Base-by-base conservation (phyloP, 2,329 filamentous ascomycete species). In the Colletotrichum sublineola region DNA sequence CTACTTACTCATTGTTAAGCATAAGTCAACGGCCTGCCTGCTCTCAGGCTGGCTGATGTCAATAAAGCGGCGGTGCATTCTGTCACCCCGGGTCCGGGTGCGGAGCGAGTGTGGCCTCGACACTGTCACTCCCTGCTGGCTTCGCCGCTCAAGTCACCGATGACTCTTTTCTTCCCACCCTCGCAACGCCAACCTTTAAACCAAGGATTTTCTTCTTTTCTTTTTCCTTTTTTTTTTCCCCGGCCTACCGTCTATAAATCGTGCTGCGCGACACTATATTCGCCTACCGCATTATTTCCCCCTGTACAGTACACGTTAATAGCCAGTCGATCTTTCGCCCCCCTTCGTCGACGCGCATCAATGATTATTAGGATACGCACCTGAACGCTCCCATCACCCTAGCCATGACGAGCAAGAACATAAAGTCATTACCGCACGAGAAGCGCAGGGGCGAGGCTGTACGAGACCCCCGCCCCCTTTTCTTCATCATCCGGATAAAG, bases 391-490 rank as follows among this genome's bases (percentile, higher is more conserved):
- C 18, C 56, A 56, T 36, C 71, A 67, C 38, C 53, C 77, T 76
- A 83, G 24, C 66, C 73, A 92, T 91, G 89, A 83, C 88, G 55
- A 83, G 79, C 68, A 89, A 86, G 83, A 77, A 83, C 76, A 80
- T 82, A 71, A 93, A 92, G 81, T 88, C 91, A 79, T 89, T 91
- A 71, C 88, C 90, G 52, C 91, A 94, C 78, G 95, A 97, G 83
- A 90, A 93, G 82, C 92, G 94, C 76, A 94, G 94, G 84, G 95
- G 95, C 76, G 95, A 98, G 84, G 90, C 93, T 73, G 94, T 96
- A 89, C 73, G 88, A 8, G 24, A 1, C 1, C 9, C 52, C 40
- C 8, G 14, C 7, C 8, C 20, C 9, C 31, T 36, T 9, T 20
- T 8, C 11, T 14, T 44, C 18, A 18, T 15, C 11, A 44, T n/a